Evolutionary conservation across 768 basidiomycete genomes (phyloP), one percentile per base, ranked within the genome.

Genomic region (Pulveroboletus ravenelii): DNA sequence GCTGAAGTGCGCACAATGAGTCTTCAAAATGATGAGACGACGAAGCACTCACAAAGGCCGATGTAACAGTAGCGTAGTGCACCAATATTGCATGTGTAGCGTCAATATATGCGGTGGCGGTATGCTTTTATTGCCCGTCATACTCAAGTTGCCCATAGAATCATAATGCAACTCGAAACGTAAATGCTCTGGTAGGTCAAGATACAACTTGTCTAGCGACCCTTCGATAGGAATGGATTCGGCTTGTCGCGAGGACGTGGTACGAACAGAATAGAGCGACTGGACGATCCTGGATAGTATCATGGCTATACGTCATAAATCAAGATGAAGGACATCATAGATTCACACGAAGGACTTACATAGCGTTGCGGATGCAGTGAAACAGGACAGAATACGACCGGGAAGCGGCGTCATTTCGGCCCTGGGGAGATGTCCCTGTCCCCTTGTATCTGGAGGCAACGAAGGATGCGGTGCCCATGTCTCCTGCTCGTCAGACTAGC

Each of bases 41-140:
- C 18, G 17, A 12, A 50, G 32, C 20, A 73, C 85, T 70, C 64
- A 89, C 87, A 89, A 89, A 10, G 88, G 88, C 15, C 88, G 79
- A 64, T 90, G 87, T 44, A 90, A 68, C 27, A 91, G 62, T 30
- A 91, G 63, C 20, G 84, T 80, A 10, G 86, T 79, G 61, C 85
- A 87, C 89, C 89, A 91, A 61, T 89, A 90, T 60, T 88, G 85
- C 87, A 90, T 85, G 61, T 90, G 88, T 44, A 91, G 70, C 36
- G 84, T 85, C 49, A 90, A 68, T 23, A 87, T 69, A 56, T 87
- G 82, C 5, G 87, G 86, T 2, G 76, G 76, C 6, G 78, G 78
- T 17, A 72, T 63, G 14, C 67, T 17, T 67, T 66, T 63, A 69
- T 23, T 41, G 4, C 37, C 38, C 17, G 45, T 52, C 27, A 51